Conservation (phyloP, 805 yeast species). For the Lipomyces anomalus region DNA sequence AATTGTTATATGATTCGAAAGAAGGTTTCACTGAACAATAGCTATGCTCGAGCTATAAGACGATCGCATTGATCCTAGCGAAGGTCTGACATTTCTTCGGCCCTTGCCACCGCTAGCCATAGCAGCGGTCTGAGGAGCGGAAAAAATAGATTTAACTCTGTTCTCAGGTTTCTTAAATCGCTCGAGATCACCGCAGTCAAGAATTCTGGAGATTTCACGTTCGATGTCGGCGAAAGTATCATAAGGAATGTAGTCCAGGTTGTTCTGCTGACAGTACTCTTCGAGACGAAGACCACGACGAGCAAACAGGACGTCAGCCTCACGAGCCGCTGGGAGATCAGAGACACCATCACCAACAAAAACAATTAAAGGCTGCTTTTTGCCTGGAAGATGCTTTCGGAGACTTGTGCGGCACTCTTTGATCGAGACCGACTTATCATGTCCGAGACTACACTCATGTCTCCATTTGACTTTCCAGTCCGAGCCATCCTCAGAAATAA, state of each 20-base stretch:
- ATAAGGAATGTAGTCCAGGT: slow-evolving; percentile 40
- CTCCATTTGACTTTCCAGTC: slow-evolving; percentile 40
- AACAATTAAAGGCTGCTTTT: slow-evolving; percentile 39
- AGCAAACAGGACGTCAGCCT: slow-evolving; percentile 42
- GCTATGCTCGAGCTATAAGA: too few species aligned
- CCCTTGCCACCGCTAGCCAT: too few species aligned
- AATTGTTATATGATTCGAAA: too few species aligned
- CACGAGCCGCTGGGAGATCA: slow-evolving; percentile 42
- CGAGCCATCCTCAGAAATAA: slow-evolving; percentile 34
- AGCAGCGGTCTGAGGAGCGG: too few species aligned
- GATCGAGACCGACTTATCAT: slow-evolving; percentile 40
- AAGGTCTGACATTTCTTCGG: too few species aligned
- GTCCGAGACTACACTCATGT: slow-evolving; percentile 41
- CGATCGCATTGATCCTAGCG: too few species aligned
- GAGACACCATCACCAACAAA: slow-evolving; percentile 56
- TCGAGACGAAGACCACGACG: slow-evolving; percentile 40
- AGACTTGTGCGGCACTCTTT: slow-evolving; percentile 33
- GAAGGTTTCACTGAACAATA: too few species aligned
- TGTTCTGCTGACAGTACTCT: slow-evolving; percentile 38
- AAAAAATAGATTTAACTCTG: too few species aligned
- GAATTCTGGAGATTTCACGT: slow-evolving; percentile 28
- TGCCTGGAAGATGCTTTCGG: slow-evolving; percentile 23
- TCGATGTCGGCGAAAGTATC: slow-evolving; percentile 39
- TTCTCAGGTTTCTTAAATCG: slow-evolving; percentile 20
- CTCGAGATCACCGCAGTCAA: slow-evolving; percentile 22